phyloP scores from a whole-genome alignment of 352 stramenopile genomes.

The Phytopythium oedochilum region DNA sequence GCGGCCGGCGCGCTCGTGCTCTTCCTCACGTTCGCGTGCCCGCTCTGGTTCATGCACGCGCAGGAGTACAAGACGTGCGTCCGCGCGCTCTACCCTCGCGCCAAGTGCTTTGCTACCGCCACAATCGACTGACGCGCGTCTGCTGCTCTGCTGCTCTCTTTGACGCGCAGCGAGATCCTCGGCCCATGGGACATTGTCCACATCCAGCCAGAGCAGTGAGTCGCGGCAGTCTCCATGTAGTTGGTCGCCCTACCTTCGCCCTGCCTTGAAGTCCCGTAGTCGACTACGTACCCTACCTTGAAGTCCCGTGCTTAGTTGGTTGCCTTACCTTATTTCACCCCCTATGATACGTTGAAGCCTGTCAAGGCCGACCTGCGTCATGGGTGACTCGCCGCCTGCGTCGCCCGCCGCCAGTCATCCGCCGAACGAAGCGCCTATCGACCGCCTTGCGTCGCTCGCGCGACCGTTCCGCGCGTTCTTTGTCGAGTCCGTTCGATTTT shows the following conservation, averaged over 20 bases:
- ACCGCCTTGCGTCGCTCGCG: too few relatives aligned
- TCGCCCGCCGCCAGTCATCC: too few relatives aligned
- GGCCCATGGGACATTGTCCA: slow-evolving; percentile 91
- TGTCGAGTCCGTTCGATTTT: not conserved
- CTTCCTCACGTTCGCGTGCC: slow-evolving; percentile 83
- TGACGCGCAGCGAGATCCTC: slow-evolving; percentile 68
- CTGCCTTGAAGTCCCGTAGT: not conserved
- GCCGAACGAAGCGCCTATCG: too few relatives aligned
- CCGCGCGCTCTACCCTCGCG: slow-evolving; percentile 7
- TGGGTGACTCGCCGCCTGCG: too few relatives aligned
- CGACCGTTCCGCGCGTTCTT: too few relatives aligned
- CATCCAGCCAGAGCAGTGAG: slow-evolving; percentile 55
- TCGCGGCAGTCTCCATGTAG: too few relatives aligned
- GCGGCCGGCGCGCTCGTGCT: slow-evolving; percentile 60
- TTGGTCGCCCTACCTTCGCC: not conserved
- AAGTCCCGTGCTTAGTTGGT: too few relatives aligned
- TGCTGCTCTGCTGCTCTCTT: slow-evolving; percentile 8
- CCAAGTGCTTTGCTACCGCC: not conserved
- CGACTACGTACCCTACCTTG: too few relatives aligned
- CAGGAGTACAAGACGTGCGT: slow-evolving; percentile 90
- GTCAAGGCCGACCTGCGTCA: too few relatives aligned
- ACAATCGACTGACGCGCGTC: slow-evolving; percentile 14
- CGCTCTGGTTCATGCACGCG: slow-evolving; percentile 89
- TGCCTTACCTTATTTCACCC: too few relatives aligned
- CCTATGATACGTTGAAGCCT: too few relatives aligned